Conservation (phyloP, 257 asterid genomes). For the Solanum piurae region DNA sequence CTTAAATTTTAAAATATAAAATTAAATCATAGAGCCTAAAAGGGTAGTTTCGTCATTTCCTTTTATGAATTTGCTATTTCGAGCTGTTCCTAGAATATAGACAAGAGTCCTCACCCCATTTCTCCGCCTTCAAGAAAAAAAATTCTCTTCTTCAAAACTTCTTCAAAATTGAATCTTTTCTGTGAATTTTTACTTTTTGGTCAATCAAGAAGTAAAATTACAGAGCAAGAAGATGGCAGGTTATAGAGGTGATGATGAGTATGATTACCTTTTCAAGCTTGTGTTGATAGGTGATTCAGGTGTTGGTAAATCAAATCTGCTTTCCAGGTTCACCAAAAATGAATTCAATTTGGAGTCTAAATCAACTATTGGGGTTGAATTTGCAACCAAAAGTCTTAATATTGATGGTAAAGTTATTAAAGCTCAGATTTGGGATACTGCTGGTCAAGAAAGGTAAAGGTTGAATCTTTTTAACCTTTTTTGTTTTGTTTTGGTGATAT, state of each 20-base stretch:
- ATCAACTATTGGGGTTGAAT: constrained; percentile 61
- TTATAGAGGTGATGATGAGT: constrained; percentile 50
- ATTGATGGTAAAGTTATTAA: constrained; percentile 51
- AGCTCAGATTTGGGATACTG: constrained; percentile 82
- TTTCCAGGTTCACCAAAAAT: constrained; percentile 59
- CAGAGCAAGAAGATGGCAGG: constrained; percentile 26
- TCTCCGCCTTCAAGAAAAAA: not conserved
- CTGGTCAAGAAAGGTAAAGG: constrained; percentile 63
- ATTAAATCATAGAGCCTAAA: not conserved
- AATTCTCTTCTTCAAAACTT: not conserved
- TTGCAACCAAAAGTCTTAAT: constrained; percentile 45
- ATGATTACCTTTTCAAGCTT: constrained; percentile 50
- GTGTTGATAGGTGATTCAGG: constrained; percentile 71
- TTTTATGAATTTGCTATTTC: not conserved
- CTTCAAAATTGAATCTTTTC: not conserved
- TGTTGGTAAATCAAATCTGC: constrained; percentile 59
- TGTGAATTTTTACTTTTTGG: not conserved
- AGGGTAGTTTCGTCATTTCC: not conserved
- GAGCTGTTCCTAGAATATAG: constrained; percentile 21
- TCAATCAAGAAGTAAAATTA: not conserved
- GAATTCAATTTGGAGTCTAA: constrained; percentile 60
- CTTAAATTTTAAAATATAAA: not conserved
- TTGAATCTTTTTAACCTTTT: not conserved
- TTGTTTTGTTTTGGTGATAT: not conserved
- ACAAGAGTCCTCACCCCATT: constrained; percentile 18